Base-by-base conservation (phyloP, 2,329 filamentous ascomycete genomes). In the Esteya vermicola region DNA sequence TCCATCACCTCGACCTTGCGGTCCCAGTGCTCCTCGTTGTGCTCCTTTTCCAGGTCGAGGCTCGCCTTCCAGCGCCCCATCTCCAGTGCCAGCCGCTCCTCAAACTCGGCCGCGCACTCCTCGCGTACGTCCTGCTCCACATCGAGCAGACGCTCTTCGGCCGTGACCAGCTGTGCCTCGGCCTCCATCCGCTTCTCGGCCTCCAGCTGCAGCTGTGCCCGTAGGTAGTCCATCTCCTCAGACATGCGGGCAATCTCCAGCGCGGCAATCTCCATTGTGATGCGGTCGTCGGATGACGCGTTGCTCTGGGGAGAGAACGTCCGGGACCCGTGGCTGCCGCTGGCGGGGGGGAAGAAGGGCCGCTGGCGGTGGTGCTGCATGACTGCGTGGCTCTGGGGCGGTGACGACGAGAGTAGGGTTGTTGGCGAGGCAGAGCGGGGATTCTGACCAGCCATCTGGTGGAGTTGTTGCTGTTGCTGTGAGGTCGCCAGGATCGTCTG, bases 21-120 rank as follows among this genome's bases (percentile, higher is more conserved):
- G 56, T 96, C 88, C 54, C 91, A 72, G 57, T 93, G 85, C 54
- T 84, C 83, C 45, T 94, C 85, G 39, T 78, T 77, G 33, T 77
- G 73, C 50, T 93, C 86, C 45, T 76, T 72, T 55, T 95, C 86
- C 6, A 81, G 74, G 16, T 84, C 81, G 56, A 86, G 73, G 0
- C 76, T 81, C 0, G 71, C 72, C 54, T 89, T 81, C 82, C 85
- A 95, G n/a, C 84, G 69, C 9, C 73, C 70, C 56, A 84, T 74
- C 56, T 95, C 86, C 12, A 78, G 62, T 18, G 77, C 72, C 35
- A 95, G 68, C 10, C 76, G 73, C 43, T 72, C 65, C 53, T 98
- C 91, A 64, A 93, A 93, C 53, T 95, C 91, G 3, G 64, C 68
- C 49, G 78, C 88, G 50, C 88, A 89, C 49, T 96, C 89, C 52